Evolutionary conservation across 2,329 filamentous ascomycete genomes (phyloP).

Genomic region (Epichloe gansuensis): DNA sequence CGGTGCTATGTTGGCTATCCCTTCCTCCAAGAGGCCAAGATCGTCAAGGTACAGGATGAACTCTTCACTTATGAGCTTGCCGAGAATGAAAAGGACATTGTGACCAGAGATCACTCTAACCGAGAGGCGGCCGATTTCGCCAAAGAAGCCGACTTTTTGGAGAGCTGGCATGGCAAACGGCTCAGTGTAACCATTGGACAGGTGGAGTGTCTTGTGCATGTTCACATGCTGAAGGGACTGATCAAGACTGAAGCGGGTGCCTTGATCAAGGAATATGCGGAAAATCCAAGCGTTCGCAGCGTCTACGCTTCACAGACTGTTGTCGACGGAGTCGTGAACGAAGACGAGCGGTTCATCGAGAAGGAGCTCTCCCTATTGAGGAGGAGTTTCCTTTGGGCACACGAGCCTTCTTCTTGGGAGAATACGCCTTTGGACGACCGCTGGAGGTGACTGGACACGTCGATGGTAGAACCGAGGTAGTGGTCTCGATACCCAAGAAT

Average conservation of each 20-base stretch:
- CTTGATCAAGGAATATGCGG: conserved; percentile 82
- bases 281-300: conserved; percentile 72
- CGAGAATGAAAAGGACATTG: conserved; percentile 50
- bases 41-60: conserved; percentile 82
- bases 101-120: conserved; percentile 58
- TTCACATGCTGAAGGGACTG: conserved; percentile 87
- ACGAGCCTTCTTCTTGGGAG: conserved; percentile 84
- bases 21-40: conserved; percentile 87
- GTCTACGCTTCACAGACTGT: conserved; percentile 87
- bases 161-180: conserved; percentile 80
- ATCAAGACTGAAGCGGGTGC: conserved; percentile 84
- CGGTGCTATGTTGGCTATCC: conserved; percentile 88
- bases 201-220: conserved; percentile 81
- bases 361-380: conserved; percentile 76
- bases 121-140: conserved; percentile 72
- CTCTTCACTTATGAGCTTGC: conserved; percentile 76
- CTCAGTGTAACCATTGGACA: conserved; percentile 77
- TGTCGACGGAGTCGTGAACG: conserved; percentile 80
- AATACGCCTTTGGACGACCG: conserved; percentile 84
- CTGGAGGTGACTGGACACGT: conserved; percentile 69
- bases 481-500: conserved; percentile 58
- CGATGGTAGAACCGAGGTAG: conserved; percentile 64
- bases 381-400: conserved; percentile 81
- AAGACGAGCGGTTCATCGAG: conserved; percentile 89
- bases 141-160: conserved; percentile 72